phyloP scores from a whole-genome alignment of 768 basidiomycete genomes.

The Lactifluus echinatus region DNA sequence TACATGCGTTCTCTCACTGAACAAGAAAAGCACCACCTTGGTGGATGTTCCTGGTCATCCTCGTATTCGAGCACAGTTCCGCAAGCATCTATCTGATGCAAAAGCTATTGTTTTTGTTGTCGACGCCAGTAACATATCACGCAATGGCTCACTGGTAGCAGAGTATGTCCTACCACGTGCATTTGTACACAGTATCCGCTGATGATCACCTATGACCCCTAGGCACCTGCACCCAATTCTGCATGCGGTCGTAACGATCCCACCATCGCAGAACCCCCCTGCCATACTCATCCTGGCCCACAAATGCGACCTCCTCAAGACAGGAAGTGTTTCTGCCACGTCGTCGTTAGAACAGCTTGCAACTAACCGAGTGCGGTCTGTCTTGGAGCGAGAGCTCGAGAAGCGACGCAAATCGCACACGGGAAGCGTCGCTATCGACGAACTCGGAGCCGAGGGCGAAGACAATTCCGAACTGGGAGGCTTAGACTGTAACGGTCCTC shows the following conservation, averaged over 20 bases:
- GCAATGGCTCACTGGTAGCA: slow-evolving; percentile 65
- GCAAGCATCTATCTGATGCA: slow-evolving; percentile 51
- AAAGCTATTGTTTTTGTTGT: slow-evolving; percentile 71
- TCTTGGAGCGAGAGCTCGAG: slow-evolving; percentile 80
- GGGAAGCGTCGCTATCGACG: slow-evolving; percentile 62
- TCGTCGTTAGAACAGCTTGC: slow-evolving; percentile 40
- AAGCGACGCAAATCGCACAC: slow-evolving; percentile 59
- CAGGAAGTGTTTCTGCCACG: slow-evolving; percentile 31
- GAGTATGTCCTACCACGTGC: slow-evolving; percentile 47
- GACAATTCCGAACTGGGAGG: slow-evolving; percentile 55
- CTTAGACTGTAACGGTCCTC: slow-evolving; percentile 53
- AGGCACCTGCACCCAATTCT: slow-evolving; percentile 71
- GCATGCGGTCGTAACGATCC: slow-evolving; percentile 60
- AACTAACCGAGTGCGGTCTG: slow-evolving; percentile 59
- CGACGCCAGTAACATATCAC: slow-evolving; percentile 68
- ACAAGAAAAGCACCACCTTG: slow-evolving; percentile 41
- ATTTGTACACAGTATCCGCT: not conserved
- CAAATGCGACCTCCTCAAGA: slow-evolving; percentile 64
- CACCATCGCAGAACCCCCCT: slow-evolving; percentile 58
- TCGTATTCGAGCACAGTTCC: slow-evolving; percentile 65
- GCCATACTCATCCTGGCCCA: slow-evolving; percentile 62
- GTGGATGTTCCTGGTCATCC: slow-evolving; percentile 85
- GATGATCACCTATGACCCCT: not conserved
- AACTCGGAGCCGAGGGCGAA: slow-evolving; percentile 58
- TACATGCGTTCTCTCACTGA: slow-evolving; percentile 38